Evolutionary conservation across 805 yeast species (phyloP).

Genomic region (Teunomyces barrocoloradensis): DNA sequence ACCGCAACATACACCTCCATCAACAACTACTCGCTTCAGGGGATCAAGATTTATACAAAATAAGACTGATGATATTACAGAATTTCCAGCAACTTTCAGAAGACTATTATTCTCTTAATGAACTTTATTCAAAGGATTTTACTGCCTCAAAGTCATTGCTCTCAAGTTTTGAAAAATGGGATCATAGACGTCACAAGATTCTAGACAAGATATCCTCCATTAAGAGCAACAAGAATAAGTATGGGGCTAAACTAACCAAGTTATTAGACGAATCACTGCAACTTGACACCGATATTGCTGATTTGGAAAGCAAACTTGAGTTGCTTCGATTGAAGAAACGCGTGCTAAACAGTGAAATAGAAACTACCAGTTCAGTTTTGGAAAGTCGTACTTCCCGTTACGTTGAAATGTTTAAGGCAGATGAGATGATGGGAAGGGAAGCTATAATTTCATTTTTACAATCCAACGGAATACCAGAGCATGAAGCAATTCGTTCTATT

Average conservation of each 20-base stretch:
- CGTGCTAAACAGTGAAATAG: conserved; percentile 36
- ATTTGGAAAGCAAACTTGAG: conserved; percentile 34
- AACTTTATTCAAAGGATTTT: conserved; percentile 42
- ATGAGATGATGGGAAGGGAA: conserved; percentile 37
- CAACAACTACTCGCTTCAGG: conserved; percentile 28
- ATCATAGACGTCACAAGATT: conserved; percentile 31
- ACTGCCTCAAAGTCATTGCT: conserved; percentile 23
- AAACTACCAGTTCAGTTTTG: conserved; percentile 47
- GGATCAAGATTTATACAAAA: conserved; percentile 26
- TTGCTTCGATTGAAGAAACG: conserved; percentile 32
- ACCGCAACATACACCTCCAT: conserved; percentile 23
- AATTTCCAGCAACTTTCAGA: conserved; percentile 40
- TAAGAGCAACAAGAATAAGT: conserved; percentile 36
- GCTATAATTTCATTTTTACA: conserved; percentile 29
- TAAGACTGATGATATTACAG: conserved; percentile 26
- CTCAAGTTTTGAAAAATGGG: conserved; percentile 39
- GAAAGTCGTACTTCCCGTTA: conserved; percentile 48
- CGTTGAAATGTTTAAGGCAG: conserved; percentile 36
- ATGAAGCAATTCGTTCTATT: conserved; percentile 16
- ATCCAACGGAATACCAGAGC: conserved; percentile 16
- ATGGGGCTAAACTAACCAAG: conserved; percentile 40
- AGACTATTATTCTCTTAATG: conserved; percentile 43
- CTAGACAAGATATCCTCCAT: conserved; percentile 36
- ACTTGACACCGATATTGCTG: conserved; percentile 37
- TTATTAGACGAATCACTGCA: conserved; percentile 31